Percentiles rank a stretch among this genome's conserved stretches.
Evolutionary conservation across 2,329 filamentous ascomycete genomes (phyloP).

Genomic region (Xylaria sp.): DNA sequence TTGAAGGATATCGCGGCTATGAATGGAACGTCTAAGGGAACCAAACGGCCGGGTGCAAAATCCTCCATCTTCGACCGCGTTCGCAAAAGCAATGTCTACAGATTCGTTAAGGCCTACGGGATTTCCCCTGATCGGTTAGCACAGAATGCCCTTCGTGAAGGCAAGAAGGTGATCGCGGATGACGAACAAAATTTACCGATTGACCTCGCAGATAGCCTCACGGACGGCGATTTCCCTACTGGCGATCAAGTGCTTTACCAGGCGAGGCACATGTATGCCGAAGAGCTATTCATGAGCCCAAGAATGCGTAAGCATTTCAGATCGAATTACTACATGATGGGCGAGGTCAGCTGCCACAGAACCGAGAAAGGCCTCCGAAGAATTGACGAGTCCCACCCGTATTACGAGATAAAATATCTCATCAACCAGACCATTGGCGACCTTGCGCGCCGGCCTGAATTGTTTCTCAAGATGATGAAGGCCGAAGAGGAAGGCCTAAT

Average conservation of each 20-base stretch:
- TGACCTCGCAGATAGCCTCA: conserved; percentile 80
- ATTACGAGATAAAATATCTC: conserved; percentile 97
- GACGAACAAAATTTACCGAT: conserved; percentile 80
- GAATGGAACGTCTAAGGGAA: conserved; percentile 64
- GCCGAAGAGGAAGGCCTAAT: conserved; percentile 93
- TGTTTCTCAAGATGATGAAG: conserved; percentile 96
- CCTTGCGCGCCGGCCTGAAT: conserved; percentile 79
- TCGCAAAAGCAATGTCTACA: conserved; percentile 76
- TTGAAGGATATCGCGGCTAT: conserved; percentile 76
- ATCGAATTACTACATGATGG: conserved; percentile 79
- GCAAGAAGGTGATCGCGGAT: conserved; percentile 80
- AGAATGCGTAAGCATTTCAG: conserved; percentile 88
- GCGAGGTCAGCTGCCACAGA: conserved; percentile 81
- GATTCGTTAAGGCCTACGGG: conserved; percentile 85
- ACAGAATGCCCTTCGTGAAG: conserved; percentile 78
- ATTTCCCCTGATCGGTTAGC: conserved; percentile 88
- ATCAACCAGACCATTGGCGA: conserved; percentile 84
- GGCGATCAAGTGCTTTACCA: conserved; percentile 75
- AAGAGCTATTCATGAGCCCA: conserved; percentile 86
- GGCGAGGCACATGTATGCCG: conserved; percentile 84
- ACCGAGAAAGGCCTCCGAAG: conserved; percentile 93
- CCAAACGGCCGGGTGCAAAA: conserved; percentile 81
- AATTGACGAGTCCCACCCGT: conserved; percentile 93
- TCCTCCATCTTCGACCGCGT: conserved; percentile 83
- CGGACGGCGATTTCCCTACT: conserved; percentile 74